These are phyloP conservation scores for Blastobotrys capitulatus DNA, from an alignment of 1,139 yeast genomes.

Conservation along the genomic window DNA sequence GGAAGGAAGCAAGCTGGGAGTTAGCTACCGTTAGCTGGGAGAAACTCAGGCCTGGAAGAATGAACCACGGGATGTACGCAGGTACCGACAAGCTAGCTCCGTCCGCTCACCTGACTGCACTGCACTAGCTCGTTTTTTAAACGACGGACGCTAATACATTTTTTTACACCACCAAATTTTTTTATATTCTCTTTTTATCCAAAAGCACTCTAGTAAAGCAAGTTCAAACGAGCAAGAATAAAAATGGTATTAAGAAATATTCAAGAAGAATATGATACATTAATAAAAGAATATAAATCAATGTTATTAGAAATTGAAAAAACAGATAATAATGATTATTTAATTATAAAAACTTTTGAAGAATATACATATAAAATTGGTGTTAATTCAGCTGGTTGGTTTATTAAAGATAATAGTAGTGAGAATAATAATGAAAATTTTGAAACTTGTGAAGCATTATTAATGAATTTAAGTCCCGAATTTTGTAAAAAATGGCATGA, in stretches of 20 bases:
- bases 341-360: slow-evolving; percentile 2
- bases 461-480: slow-evolving; percentile 37
- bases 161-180: no score
- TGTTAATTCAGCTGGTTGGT: slow-evolving; percentile 7
- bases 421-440: slow-evolving; percentile 22
- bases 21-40: no score
- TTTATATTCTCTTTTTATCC: no score
- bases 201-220: no score
- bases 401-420: not conserved
- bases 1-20: no score
- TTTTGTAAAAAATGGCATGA: slow-evolving; percentile 37
- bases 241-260: slow-evolving; percentile 11
- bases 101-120: no score
- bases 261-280: slow-evolving; percentile 4
- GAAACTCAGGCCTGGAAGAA: no score
- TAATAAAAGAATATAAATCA: not conserved
- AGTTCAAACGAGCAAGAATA: no score
- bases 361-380: not conserved
- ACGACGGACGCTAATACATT: no score
- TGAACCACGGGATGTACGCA: no score
- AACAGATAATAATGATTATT: not conserved
- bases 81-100: no score
- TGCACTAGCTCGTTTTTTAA: no score
- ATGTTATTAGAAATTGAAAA: not conserved
- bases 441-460: slow-evolving; percentile 45